Percentiles rank a stretch among this genome's conserved stretches.
These are phyloP conservation scores for Amniculicola lignicola DNA, from an alignment of 495 filamentous ascomycete genomes.

Conservation along the genomic window DNA sequence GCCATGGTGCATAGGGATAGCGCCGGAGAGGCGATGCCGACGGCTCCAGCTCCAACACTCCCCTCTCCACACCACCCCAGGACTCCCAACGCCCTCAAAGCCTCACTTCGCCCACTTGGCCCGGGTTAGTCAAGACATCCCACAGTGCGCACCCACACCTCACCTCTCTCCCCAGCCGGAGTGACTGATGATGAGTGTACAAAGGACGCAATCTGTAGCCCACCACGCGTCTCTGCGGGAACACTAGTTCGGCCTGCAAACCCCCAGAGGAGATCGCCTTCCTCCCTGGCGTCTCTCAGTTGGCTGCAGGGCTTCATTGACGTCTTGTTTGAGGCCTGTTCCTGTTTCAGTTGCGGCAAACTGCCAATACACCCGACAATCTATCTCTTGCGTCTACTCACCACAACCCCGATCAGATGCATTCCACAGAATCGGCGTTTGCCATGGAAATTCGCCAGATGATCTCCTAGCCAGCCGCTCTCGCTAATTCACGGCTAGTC, in stretches of 20 bases:
- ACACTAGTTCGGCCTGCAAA: constrained; percentile 20
- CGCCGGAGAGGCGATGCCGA: neutral
- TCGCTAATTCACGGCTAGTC: constrained; percentile 14
- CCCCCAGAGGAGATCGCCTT: neutral
- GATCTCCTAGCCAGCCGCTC: neutral
- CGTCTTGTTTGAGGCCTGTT: neutral
- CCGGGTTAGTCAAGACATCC: constrained; percentile 17
- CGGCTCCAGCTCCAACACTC: neutral
- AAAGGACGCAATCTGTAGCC: neutral
- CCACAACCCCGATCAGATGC: constrained; percentile 12
- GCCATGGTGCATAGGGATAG: neutral
- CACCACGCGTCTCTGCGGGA: constrained; percentile 25
- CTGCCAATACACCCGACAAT: constrained; percentile 21
- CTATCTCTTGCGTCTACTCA: neutral
- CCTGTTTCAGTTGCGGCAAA: constrained; percentile 16
- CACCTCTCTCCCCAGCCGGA: constrained; percentile 8
- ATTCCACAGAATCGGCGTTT: neutral
- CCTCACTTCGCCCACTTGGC: constrained; percentile 22
- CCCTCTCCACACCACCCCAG: constrained; percentile 8
- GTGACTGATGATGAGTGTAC: constrained; percentile 26
- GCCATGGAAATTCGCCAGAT: constrained; percentile 18
- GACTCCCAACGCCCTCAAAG: constrained; percentile 3
- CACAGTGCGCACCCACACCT: constrained; percentile 23
- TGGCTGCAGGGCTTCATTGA: constrained; percentile 3
- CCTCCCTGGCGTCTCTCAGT: neutral